Percentiles rank a stretch among this genome's conserved stretches.
Evolutionary conservation across 352 stramenopile genomes (phyloP).

Genomic region (Phytophthora brassicae): DNA sequence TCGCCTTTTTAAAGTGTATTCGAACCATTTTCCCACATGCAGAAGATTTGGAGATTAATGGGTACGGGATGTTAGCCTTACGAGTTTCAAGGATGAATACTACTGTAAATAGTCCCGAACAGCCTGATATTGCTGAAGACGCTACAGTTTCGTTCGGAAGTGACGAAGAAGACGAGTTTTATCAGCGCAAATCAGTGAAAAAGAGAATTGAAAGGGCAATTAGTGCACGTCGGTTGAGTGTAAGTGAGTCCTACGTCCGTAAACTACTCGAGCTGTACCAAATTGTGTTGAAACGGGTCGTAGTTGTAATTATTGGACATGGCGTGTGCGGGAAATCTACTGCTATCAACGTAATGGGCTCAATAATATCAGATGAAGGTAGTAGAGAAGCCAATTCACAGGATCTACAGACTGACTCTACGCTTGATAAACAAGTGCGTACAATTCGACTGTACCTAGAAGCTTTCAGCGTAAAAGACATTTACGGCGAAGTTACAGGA

Average conservation of each 20-base stretch:
- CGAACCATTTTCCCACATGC: constrained; percentile 41
- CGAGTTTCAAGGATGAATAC: constrained; percentile 10
- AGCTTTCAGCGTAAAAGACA: constrained; percentile 45
- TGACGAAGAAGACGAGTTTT: constrained; percentile 42
- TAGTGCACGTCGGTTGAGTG: constrained; percentile 23
- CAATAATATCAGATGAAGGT: constrained; percentile 27
- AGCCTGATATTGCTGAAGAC: constrained; percentile 2
- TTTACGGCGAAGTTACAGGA: constrained; percentile 56
- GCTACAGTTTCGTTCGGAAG: constrained; percentile 35
- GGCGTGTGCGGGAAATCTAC: constrained; percentile 63
- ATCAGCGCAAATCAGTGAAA: constrained; percentile 38
- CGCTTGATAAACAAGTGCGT: constrained; percentile 22
- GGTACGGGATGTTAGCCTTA: constrained; percentile 19
- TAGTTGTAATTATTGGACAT: constrained; percentile 55
- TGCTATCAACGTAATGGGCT: constrained; percentile 44
- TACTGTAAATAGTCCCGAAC: constrained; percentile 2
- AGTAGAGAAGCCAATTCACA: neutral
- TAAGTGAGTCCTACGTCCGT: constrained; percentile 46
- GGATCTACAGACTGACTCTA: neutral
- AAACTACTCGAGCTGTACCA: constrained; percentile 70
- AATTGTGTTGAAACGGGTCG: constrained; percentile 33
- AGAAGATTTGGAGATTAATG: constrained; percentile 43
- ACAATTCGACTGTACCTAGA: constrained; percentile 42
- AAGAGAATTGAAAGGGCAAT: constrained; percentile 31
- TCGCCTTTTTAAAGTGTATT: constrained; percentile 46